These are phyloP conservation scores for Rhizomucor pusillus DNA, from an alignment of 371 early-diverging fungal species.

Conservation along the genomic window DNA sequence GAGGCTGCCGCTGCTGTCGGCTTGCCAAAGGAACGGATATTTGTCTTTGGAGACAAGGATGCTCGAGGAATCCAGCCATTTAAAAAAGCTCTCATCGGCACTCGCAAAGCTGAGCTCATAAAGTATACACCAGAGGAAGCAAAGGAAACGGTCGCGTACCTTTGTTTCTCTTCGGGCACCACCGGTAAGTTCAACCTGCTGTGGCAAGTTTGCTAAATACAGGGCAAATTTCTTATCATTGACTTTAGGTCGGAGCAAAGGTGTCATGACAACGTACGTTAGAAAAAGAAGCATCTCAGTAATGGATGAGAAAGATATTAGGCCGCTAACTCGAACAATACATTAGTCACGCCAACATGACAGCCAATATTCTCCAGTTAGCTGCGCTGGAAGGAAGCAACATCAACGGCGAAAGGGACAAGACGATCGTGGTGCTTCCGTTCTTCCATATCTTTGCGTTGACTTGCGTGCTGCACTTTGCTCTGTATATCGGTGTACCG, in stretches of 20 bases:
- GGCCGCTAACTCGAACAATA: neutral
- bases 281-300: neutral
- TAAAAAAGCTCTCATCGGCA: constrained; percentile 10
- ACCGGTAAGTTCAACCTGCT: constrained; percentile 44
- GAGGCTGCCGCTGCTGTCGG: constrained; percentile 60
- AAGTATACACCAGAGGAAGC: constrained; percentile 21
- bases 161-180: constrained; percentile 86
- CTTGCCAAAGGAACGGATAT: constrained; percentile 48
- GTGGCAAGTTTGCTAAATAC: neutral
- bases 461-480: constrained; percentile 21
- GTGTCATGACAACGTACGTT: constrained; percentile 71
- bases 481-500: constrained; percentile 30
- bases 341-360: constrained; percentile 68
- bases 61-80: constrained; percentile 42
- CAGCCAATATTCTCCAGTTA: constrained; percentile 67
- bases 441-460: constrained; percentile 70
- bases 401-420: constrained; percentile 17
- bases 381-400: constrained; percentile 18
- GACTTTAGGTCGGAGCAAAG: constrained; percentile 56
- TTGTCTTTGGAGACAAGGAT: constrained; percentile 55
- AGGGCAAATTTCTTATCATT: neutral
- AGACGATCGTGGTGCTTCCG: constrained; percentile 66
- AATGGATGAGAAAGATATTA: neutral
- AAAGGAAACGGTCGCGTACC: constrained; percentile 49
- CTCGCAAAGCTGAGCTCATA: constrained; percentile 16